Base-by-base conservation (phyloP, 2,329 filamentous ascomycete species). In the Byssochlamys sp. region DNA sequence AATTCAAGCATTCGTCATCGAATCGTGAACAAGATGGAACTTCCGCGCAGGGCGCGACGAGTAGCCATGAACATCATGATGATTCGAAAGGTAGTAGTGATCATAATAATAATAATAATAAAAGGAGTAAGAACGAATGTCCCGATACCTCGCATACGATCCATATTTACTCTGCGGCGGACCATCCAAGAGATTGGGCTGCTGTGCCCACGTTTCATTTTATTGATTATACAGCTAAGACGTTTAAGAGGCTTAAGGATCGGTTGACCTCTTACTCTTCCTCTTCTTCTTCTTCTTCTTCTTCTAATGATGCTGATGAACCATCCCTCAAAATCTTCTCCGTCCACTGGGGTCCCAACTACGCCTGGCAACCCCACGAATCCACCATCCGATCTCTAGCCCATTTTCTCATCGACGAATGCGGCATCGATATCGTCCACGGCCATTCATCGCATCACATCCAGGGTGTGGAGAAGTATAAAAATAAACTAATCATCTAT, bases 281-380 rank as follows among this genome's bases (percentile, higher is more conserved):
- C 27, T 6, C 56, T 50, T 51, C 49, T 14, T 35, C 52, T 14
- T 1, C 52, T 14, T 1, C 49, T 14, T 45, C 29, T 2, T 19
- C 51, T n/a, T 10, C 19, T 14, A 49, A 19, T n/a, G 25, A 39
- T 29, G 26, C 9, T 19, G 9, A 12, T 10, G 14, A 35, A 12
- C 27, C 51, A 0, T 64, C 65, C 0, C 59, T 76, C 33, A 75
- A 73, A 55, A 62, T 75, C 11, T 73, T 73, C 61, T 73, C 70
- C 0, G 62, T 75, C 3, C 73, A 75, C 57, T 76, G 73, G 73
- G 73, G 73, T 1, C 70, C 73, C 1, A 76, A 76, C 53, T 75
- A 76, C 59, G 33, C 58, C 0, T 76, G 73, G 73, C 60, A 65
- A 9, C 72, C 73, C 0, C 59, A 63, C 1, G 58, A n/a, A 45